Evolutionary conservation across 208 protist species (phyloP), one percentile per base, ranked within the genome.

Genomic region (Herpetomonas tarakana): DNA sequence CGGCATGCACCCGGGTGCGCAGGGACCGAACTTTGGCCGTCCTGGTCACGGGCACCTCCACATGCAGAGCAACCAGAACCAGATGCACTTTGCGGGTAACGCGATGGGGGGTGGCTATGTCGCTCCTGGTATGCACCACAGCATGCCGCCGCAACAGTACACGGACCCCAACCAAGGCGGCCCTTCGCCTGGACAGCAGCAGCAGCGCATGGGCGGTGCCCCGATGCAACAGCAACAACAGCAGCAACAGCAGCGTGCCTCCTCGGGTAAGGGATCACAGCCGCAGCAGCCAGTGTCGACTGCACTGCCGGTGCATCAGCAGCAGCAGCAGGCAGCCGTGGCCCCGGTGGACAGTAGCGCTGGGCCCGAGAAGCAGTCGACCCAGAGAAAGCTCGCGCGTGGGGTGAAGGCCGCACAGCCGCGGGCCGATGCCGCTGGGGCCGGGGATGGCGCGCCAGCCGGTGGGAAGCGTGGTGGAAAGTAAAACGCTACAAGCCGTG

Each of bases 251-350:
- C 67, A 78, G 54, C 63, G 64, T 7, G 38, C 70, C 3, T 54
- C 62, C n/a, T 7, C 46, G n/a, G n/a, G 65, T 69, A 58, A 57
- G 60, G 29, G 53, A 19, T 77, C 74, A 18, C 68, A 77, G 47
- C 74, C 68, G 44, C 74, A 81, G 46, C 74, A 81, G 46, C 74
- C 74, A 19, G 72, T 74, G 44, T 63, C 68, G 21, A 16, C 60
- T 2, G 44, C 71, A 14, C 58, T 72, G 52, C 29, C 58, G 3
- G 62, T 72, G 26, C 52, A 56, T 21, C 50, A 68, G 45, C 59
- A 74, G n/a, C 72, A 29, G 22, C 68, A 71, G 31, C 78, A 71
- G 26, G 53, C 56, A 51, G 46, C 56, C 30, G 47, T 83, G 59
- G 52, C 76, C 0, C 68, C 74, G 0, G 78, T 86, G 24, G 78